phyloP scores from a whole-genome alignment of 1,284 basidiomycete species.

The Anthracocystis panici-leucophaei region DNA sequence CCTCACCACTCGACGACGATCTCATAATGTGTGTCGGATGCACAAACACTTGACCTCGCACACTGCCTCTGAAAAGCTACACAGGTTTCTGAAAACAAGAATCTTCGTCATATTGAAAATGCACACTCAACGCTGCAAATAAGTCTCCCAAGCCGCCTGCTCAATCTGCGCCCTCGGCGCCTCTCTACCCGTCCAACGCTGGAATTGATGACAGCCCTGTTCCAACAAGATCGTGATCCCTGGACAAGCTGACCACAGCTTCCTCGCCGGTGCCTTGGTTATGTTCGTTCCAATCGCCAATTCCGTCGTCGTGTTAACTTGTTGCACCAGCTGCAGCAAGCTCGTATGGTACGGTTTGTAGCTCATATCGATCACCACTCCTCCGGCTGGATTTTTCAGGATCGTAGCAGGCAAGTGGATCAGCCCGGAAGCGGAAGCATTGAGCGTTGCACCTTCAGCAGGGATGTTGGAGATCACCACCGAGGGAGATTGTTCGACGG shows the following conservation, averaged over 20 bases:
- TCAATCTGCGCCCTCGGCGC: slow-evolving; percentile 58
- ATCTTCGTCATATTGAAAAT: no score
- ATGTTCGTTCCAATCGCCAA: slow-evolving; percentile 19
- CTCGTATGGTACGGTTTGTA: slow-evolving; percentile 66
- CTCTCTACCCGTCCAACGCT: slow-evolving; percentile 61
- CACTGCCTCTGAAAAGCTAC: no score
- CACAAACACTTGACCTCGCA: no score
- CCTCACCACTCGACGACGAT: no score
- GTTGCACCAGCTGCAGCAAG: slow-evolving; percentile 53
- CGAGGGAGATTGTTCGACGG: slow-evolving; percentile 18
- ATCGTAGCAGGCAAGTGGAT: slow-evolving; percentile 57
- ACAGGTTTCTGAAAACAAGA: no score
- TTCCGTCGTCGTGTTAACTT: slow-evolving; percentile 24
- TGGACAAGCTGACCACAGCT: slow-evolving; percentile 57
- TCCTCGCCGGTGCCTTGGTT: slow-evolving; percentile 19
- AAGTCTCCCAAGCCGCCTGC: slow-evolving; percentile 52
- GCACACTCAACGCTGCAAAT: slow-evolving; percentile 35
- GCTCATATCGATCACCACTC: slow-evolving; percentile 69
- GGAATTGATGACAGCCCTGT: slow-evolving; percentile 67
- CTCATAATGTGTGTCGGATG: no score
- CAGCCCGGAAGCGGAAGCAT: slow-evolving; percentile 7
- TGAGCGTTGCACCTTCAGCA: slow-evolving; percentile 57
- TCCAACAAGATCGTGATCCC: slow-evolving; percentile 66
- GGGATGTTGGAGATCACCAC: slow-evolving; percentile 67
- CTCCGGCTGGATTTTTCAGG: slow-evolving; percentile 50